phyloP scores from a whole-genome alignment of 768 basidiomycete genomes.

The Ephemerocybe angulata region DNA sequence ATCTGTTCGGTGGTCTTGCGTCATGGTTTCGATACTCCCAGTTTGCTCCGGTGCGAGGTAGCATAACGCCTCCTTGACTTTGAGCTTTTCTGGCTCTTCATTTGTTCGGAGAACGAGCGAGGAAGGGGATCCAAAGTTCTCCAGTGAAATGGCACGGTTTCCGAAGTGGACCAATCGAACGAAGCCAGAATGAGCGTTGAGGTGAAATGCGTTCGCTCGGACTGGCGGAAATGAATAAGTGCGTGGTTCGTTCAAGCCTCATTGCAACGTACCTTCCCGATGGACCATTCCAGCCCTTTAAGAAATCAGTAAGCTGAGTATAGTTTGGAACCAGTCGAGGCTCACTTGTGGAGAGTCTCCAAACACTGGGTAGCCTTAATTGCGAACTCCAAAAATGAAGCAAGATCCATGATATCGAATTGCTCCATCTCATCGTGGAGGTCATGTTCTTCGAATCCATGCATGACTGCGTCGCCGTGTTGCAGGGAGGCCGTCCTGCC shows the following conservation, averaged over 20 bases:
- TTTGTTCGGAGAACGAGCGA: slow-evolving; percentile 59
- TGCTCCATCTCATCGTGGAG: slow-evolving; percentile 51
- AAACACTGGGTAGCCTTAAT: slow-evolving; percentile 73
- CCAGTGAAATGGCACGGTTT: slow-evolving; percentile 68
- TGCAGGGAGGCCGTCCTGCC: slow-evolving; percentile 37
- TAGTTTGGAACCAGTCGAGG: slow-evolving; percentile 1
- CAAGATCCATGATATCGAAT: slow-evolving; percentile 73
- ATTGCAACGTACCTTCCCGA: slow-evolving; percentile 50
- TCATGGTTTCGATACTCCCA: slow-evolving; percentile 66
- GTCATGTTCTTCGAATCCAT: slow-evolving; percentile 40
- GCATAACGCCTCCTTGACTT: slow-evolving; percentile 71
- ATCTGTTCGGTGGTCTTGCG: slow-evolving; percentile 72
- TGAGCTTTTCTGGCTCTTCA: slow-evolving; percentile 61
- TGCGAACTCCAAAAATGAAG: slow-evolving; percentile 76
- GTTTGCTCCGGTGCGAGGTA: slow-evolving; percentile 78
- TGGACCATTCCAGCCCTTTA: slow-evolving; percentile 56
- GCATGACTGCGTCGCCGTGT: slow-evolving; percentile 52
- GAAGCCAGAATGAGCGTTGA: slow-evolving; percentile 64
- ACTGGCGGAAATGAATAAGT: slow-evolving; percentile 33
- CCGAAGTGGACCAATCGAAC: slow-evolving; percentile 74
- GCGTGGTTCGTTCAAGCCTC: background rate
- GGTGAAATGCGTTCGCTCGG: slow-evolving; percentile 72
- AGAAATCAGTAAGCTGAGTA: slow-evolving; percentile 8
- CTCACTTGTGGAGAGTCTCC: slow-evolving; percentile 60
- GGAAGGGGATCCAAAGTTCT: slow-evolving; percentile 69